phyloP scores from a whole-genome alignment of 2,329 filamentous ascomycete genomes.

The Diaporthe sp. region DNA sequence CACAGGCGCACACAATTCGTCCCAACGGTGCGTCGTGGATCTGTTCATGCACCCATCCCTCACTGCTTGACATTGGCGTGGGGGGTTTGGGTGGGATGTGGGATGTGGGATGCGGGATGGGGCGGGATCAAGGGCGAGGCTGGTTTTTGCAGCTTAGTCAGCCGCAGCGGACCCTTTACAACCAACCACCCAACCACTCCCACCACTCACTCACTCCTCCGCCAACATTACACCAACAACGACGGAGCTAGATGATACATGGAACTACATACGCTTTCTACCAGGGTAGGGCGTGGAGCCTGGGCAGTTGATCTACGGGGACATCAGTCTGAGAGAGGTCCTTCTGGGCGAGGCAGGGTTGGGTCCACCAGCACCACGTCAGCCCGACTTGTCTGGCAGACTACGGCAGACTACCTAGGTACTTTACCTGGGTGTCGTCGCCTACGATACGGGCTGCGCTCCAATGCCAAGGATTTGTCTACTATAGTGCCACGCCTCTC shows the following conservation, averaged over 20 bases:
- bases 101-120: background rate
- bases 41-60: conserved; percentile 29
- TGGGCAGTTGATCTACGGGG: background rate
- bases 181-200: background rate
- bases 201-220: background rate
- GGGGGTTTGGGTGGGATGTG: conserved; percentile 5
- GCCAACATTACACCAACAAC: background rate
- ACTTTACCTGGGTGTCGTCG: background rate
- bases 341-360: background rate
- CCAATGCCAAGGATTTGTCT: background rate
- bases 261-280: background rate
- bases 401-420: background rate
- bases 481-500: no score
- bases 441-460: background rate
- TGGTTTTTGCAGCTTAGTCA: background rate
- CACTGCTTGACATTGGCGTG: conserved; percentile 22
- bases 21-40: background rate
- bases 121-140: background rate
- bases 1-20: background rate
- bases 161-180: background rate
- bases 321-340: no score
- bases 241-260: background rate
- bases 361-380: no score
- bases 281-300: background rate
- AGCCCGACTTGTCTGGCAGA: background rate